A percentile compares a stretch with the other conserved stretches of the same genome.
phyloP scores from a whole-genome alignment of 2,329 filamentous ascomycete genomes.

The Alternaria gaisen region DNA sequence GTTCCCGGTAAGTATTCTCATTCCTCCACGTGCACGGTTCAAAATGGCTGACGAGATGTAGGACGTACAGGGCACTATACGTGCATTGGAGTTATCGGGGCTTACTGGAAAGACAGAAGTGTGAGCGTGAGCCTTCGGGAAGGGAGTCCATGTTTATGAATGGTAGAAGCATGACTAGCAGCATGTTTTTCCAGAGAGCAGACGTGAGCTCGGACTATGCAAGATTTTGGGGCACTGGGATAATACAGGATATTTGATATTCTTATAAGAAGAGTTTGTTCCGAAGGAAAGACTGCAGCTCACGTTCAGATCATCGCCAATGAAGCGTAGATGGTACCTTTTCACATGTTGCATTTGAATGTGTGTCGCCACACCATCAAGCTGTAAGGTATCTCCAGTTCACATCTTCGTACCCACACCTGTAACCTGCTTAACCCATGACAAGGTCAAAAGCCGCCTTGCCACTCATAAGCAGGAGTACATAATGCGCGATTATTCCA shows the following conservation, averaged over 20 bases:
- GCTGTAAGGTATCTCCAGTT: not conserved
- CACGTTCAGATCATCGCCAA: not conserved
- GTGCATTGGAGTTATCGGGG: not conserved
- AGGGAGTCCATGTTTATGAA: not conserved
- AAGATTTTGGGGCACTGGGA: not conserved
- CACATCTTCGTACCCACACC: not conserved
- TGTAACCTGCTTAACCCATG: conserved; percentile 17
- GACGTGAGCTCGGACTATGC: not conserved
- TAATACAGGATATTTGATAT: not conserved
- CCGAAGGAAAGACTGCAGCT: not conserved
- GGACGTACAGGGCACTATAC: conserved; percentile 7
- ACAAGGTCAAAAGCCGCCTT: conserved; percentile 38
- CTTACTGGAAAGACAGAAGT: conserved; percentile 2
- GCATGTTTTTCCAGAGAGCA: not conserved
- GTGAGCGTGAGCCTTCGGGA: not conserved
- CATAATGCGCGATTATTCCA: conserved; percentile 47
- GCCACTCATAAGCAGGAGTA: conserved; percentile 37
- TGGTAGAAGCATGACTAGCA: not conserved
- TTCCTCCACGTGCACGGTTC: not conserved
- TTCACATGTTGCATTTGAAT: not conserved
- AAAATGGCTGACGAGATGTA: not conserved
- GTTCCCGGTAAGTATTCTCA: conserved; percentile 2
- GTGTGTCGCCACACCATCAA: not conserved
- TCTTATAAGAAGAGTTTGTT: not conserved
- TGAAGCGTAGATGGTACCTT: not conserved